phyloP scores from a whole-genome alignment of 2,329 filamentous ascomycete genomes.

The Aureobasidium sp. region DNA sequence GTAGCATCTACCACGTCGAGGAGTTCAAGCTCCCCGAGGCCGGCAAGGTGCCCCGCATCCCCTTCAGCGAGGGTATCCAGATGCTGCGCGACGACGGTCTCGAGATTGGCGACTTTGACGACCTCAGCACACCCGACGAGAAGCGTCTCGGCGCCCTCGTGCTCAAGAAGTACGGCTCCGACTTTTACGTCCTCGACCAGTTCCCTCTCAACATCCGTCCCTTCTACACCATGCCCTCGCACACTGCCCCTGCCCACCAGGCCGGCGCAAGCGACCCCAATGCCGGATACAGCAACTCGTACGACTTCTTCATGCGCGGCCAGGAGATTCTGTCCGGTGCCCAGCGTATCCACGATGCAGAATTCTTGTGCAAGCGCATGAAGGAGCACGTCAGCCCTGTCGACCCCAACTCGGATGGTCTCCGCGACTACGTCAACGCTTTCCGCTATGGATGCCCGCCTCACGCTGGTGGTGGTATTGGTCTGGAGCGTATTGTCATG shows the following conservation, averaged over 20 bases:
- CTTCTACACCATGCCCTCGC: slow-evolving; percentile 83
- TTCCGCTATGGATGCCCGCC: slow-evolving; percentile 58
- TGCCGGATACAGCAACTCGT: slow-evolving; percentile 54
- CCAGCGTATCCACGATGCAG: slow-evolving; percentile 57
- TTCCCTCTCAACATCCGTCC: slow-evolving; percentile 84
- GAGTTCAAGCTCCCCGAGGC: slow-evolving; percentile 66
- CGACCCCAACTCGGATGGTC: slow-evolving; percentile 50
- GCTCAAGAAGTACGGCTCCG: slow-evolving; percentile 80
- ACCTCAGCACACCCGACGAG: slow-evolving; percentile 72
- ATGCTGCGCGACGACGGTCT: slow-evolving; percentile 71
- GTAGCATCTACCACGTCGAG: slow-evolving; percentile 67
- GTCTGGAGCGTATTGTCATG: slow-evolving; percentile 58
- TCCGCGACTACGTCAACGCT: slow-evolving; percentile 55
- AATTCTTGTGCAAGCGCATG: slow-evolving; percentile 51
- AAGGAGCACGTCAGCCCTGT: slow-evolving; percentile 47
- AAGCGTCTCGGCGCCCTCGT: slow-evolving; percentile 84
- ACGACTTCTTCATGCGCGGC: slow-evolving; percentile 64
- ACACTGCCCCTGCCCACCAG: slow-evolving; percentile 45
- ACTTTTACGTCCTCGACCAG: slow-evolving; percentile 96
- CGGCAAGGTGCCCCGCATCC: slow-evolving; percentile 67
- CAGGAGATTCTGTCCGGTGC: slow-evolving; percentile 62
- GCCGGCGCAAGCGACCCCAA: slow-evolving; percentile 34
- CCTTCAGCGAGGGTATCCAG: slow-evolving; percentile 69
- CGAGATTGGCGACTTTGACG: slow-evolving; percentile 67
- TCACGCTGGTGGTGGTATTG: slow-evolving; percentile 57